Percentiles rank a stretch among this genome's conserved stretches.
Conservation (phyloP, 768 basidiomycete genomes). For the Mycena venus region DNA sequence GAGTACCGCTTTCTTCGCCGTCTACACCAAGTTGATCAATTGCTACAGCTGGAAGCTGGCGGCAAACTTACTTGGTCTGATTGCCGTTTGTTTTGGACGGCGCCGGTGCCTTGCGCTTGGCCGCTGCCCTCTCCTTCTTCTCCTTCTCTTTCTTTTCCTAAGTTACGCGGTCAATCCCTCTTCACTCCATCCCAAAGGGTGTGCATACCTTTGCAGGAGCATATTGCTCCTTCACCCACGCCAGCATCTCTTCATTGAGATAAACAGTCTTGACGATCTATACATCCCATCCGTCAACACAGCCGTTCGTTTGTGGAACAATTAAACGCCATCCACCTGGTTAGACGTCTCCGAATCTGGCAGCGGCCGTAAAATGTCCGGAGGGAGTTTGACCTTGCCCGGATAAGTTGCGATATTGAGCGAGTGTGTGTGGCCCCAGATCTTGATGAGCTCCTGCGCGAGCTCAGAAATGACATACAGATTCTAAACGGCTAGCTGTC, state of each 20-base stretch:
- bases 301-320: not conserved
- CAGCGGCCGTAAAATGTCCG: slow-evolving; percentile 84
- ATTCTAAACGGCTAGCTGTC: slow-evolving; percentile 66
- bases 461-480: slow-evolving; percentile 91
- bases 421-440: slow-evolving; percentile 69
- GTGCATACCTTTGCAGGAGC: slow-evolving; percentile 51
- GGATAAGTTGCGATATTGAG: slow-evolving; percentile 89
- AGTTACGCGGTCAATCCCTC: slow-evolving; percentile 2
- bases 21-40: slow-evolving; percentile 39
- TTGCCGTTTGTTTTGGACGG: slow-evolving; percentile 58
- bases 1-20: slow-evolving; percentile 51
- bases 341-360: slow-evolving; percentile 75
- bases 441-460: slow-evolving; percentile 88
- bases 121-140: slow-evolving; percentile 63
- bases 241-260: slow-evolving; percentile 69
- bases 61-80: slow-evolving; percentile 55
- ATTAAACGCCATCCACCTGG: slow-evolving; percentile 55
- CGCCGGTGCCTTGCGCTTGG: slow-evolving; percentile 70
- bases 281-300: not conserved
- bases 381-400: slow-evolving; percentile 82
- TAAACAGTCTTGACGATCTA: slow-evolving; percentile 80
- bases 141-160: slow-evolving; percentile 52
- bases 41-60: not conserved
- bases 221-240: slow-evolving; percentile 68
- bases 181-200: not conserved